Base-by-base conservation (phyloP, 768 basidiomycete genomes). In the Jaapia argillacea region DNA sequence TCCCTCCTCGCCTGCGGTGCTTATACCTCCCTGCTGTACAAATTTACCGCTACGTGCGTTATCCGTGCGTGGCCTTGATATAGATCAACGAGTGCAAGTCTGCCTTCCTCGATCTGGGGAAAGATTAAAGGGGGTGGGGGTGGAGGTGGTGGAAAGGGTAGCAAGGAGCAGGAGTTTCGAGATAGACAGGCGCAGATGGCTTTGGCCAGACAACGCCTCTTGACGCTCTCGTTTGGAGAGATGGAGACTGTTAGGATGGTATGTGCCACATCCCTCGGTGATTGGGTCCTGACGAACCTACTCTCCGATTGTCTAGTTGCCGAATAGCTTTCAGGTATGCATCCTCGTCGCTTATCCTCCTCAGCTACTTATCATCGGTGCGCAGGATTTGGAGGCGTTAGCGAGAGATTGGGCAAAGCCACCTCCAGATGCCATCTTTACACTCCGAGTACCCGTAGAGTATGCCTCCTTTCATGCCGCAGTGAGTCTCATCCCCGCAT, bases 371-470 rank as follows among this genome's bases (percentile, higher is more conserved):
- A 31, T 56, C 23, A 5, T 20, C 10, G 27, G 23, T 44, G 14
- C 45, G 13, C 44, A 91, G 88, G 88, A 91, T 62, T 75, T 89
- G 20, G 85, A 87, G 51, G 74, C 71, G 22, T 71, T 83, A 38
- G 88, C 86, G 7, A 71, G 83, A 55, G 85, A 88, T 45, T 91
- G 88, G 88, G 77, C 81, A 21, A 88, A 86, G 54, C 86, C 87
- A 10, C 85, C 88, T 13, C 84, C 86, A 42, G 85, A 83, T 58
- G 81, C 76, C 31, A 61, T 71, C 36, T 85, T 90, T 66, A 70
- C 72, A 48, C 64, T 91, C 45, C 83, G 88, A 21, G 77, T 90
- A 0, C 88, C 88, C 2, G 81, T 86, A n/a, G 88, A 91, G 60
- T 89, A 74, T 62, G 88, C 85, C 2, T 87, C 87, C 22, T 70